Conservation (phyloP, 441 rosid genomes). For the Breynia disticha region DNA sequence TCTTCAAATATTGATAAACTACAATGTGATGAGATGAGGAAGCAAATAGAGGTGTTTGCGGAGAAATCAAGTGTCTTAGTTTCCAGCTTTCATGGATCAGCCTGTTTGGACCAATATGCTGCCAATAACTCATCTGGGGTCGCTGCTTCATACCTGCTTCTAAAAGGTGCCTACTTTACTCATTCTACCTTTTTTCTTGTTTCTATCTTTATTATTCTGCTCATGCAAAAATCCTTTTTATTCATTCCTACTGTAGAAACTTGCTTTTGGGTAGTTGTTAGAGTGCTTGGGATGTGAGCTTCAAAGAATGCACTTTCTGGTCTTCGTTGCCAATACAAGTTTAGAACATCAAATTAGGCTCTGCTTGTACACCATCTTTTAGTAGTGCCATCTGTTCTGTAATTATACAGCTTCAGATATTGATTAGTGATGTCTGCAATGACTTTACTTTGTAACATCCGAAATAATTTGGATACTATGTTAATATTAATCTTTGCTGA, state of each 20-base stretch:
- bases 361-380: no score
- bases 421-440: no score
- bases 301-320: neutral
- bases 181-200: constrained; percentile 12
- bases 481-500: no score
- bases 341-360: no score
- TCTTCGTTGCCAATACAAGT: neutral
- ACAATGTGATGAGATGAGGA: constrained; percentile 30
- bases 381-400: no score
- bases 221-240: constrained; percentile 13
- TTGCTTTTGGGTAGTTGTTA: neutral
- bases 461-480: no score
- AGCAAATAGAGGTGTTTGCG: constrained; percentile 40
- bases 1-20: constrained; percentile 27
- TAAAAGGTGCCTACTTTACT: constrained; percentile 43
- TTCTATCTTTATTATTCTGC: constrained; percentile 11
- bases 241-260: constrained; percentile 10
- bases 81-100: constrained; percentile 27
- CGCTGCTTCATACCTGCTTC: constrained; percentile 38
- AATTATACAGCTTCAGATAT: no score
- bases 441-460: no score
- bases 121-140: constrained; percentile 22
- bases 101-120: constrained; percentile 25
- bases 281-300: neutral
- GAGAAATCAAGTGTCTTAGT: constrained; percentile 52